Conservation (phyloP, 163 green algal species). For the Scenedesmus sp. region DNA sequence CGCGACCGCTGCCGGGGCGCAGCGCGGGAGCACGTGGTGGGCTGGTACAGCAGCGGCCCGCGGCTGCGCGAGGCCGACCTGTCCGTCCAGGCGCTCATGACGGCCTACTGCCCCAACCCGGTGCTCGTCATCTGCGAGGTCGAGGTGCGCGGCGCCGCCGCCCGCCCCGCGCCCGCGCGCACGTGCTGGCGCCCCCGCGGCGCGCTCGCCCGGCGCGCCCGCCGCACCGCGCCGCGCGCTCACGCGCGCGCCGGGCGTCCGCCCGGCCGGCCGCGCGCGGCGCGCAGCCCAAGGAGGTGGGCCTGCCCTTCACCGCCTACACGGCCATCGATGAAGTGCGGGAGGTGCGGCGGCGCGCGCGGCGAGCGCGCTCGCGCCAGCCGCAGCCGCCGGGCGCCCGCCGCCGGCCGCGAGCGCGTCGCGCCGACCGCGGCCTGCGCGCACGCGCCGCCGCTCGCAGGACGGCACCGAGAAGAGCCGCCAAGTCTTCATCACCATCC, state of each 20-base stretch:
- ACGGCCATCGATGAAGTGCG: slow-evolving; percentile 89
- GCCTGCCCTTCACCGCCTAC: slow-evolving; percentile 96
- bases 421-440: not conserved
- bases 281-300: slow-evolving; percentile 93
- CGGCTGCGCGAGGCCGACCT: slow-evolving; percentile 93
- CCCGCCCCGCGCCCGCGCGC: too few species aligned
- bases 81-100: slow-evolving; percentile 91
- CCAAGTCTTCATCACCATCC: slow-evolving; percentile 89
- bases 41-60: slow-evolving; percentile 99
- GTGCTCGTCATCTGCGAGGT: slow-evolving; percentile 98
- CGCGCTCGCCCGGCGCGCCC: too few species aligned
- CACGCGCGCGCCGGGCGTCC: too few species aligned
- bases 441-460: slow-evolving; percentile 58
- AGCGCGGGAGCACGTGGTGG: slow-evolving; percentile 95
- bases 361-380: not conserved
- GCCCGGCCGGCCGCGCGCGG: too few species aligned
- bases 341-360: slow-evolving; percentile 61
- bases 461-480: slow-evolving; percentile 94
- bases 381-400: not conserved
- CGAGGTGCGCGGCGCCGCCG: slow-evolving; percentile 68
- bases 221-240: too few species aligned
- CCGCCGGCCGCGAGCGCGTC: not conserved
- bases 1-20: slow-evolving; percentile 18
- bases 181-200: too few species aligned
- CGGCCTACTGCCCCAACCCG: slow-evolving; percentile 84